Percentiles rank a stretch among this genome's conserved stretches.
These are phyloP conservation scores for Heterobasidion annosum DNA, from an alignment of 1,284 basidiomycete species.

Conservation along the genomic window DNA sequence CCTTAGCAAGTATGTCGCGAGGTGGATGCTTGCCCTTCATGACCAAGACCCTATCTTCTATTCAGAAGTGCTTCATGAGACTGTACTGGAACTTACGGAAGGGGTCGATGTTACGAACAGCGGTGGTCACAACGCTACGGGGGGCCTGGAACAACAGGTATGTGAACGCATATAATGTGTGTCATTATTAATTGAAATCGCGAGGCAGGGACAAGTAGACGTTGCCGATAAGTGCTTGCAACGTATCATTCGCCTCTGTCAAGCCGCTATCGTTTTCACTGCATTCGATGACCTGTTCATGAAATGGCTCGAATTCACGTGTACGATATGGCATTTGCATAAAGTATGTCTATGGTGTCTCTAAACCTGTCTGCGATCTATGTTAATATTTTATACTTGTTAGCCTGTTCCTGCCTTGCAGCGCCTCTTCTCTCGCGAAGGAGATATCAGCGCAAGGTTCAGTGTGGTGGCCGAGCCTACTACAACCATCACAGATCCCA, in stretches of 20 bases:
- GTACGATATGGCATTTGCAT: conserved; percentile 20
- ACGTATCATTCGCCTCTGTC: conserved; percentile 43
- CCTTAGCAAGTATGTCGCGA: conserved; percentile 40
- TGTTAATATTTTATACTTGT: neutral
- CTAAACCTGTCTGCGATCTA: conserved; percentile 4
- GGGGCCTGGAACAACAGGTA: conserved; percentile 1
- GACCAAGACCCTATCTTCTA: conserved; percentile 45
- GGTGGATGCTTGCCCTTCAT: conserved; percentile 61
- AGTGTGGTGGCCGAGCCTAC: conserved; percentile 2
- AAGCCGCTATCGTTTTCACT: conserved; percentile 48
- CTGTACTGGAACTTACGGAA: conserved; percentile 38
- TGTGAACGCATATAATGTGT: conserved; percentile 9
- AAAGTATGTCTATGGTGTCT: conserved; percentile 23
- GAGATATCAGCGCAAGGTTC: conserved; percentile 28
- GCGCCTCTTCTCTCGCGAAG: conserved; percentile 49
- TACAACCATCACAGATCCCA: conserved; percentile 18
- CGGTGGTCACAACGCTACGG: neutral
- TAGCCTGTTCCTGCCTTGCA: conserved; percentile 47
- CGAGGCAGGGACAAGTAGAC: neutral
- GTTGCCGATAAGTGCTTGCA: conserved; percentile 33
- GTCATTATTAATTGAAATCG: conserved; percentile 2
- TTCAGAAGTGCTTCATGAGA: conserved; percentile 36
- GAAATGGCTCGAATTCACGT: conserved; percentile 51
- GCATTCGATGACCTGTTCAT: conserved; percentile 55
- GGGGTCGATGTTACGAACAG: conserved; percentile 17